Percentiles rank a stretch among this genome's conserved stretches.
phyloP scores from a whole-genome alignment of 257 asterid genomes.

The Pogostemon cablin region DNA sequence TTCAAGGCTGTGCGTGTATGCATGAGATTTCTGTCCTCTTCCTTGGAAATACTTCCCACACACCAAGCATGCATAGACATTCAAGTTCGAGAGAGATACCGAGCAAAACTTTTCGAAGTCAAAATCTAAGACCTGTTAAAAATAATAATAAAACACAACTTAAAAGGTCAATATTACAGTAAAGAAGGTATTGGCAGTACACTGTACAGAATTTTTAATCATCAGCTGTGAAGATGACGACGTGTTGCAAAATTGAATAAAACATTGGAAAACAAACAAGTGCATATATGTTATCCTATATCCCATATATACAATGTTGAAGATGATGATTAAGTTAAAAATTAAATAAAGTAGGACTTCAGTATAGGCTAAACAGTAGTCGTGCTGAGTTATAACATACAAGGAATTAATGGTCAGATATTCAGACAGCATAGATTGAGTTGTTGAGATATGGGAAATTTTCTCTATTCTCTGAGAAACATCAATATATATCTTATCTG shows the following conservation, averaged over 20 bases:
- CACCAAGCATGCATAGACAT: slow-evolving; percentile 94
- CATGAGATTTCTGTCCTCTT: slow-evolving; percentile 94
- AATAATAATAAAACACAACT: not conserved
- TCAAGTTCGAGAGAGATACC: slow-evolving; percentile 91
- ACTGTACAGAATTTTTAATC: not conserved
- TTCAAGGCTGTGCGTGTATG: slow-evolving; percentile 97
- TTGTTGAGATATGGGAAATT: not conserved
- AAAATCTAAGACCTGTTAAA: slow-evolving; percentile 89
- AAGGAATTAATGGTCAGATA: not conserved
- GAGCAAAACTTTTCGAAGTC: slow-evolving; percentile 97
- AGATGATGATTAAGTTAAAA: not conserved
- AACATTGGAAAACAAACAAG: slow-evolving; percentile 5
- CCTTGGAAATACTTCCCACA: slow-evolving; percentile 99
- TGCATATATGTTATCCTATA: not conserved
- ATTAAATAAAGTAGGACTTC: not conserved
- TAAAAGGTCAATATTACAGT: slow-evolving; percentile 18
- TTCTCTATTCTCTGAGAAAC: not conserved
- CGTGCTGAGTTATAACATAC: not conserved
- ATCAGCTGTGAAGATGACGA: not conserved
- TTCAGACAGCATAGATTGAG: slow-evolving; percentile 17
- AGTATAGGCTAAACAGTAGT: not conserved
- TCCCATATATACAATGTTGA: not conserved
- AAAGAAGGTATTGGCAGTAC: not conserved
- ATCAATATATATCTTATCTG: not conserved
- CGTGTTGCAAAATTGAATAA: not conserved